These are phyloP conservation scores for Podospora tetraspora DNA, from an alignment of 495 filamentous ascomycete species.

Conservation along the genomic window DNA sequence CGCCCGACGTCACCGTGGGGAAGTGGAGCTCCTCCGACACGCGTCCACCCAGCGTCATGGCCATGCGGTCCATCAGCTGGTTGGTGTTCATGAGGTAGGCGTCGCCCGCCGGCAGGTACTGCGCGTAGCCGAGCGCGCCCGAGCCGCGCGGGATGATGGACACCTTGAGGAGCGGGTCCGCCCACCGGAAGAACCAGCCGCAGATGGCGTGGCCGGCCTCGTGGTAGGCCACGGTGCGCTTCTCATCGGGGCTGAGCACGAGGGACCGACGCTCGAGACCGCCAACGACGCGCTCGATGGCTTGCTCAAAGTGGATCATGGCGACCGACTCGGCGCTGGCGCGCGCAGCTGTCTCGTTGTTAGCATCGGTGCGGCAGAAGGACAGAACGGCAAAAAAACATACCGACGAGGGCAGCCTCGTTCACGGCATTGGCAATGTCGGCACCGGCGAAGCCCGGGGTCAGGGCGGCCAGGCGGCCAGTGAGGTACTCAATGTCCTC, in stretches of 20 bases:
- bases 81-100: conserved; percentile 91
- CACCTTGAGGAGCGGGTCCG: conserved; percentile 95
- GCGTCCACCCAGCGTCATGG: conserved; percentile 94
- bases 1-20: conserved; percentile 88
- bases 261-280: conserved; percentile 95
- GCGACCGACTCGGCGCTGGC: conserved; percentile 66
- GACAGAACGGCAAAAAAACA: conserved; percentile 30
- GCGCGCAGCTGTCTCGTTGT: conserved; percentile 64
- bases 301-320: conserved; percentile 92
- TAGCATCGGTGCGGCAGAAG: conserved; percentile 21
- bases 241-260: conserved; percentile 87
- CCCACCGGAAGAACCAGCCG: conserved; percentile 95
- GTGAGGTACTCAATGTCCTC: conserved; percentile 83
- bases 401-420: conserved; percentile 94
- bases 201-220: conserved; percentile 98
- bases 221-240: conserved; percentile 93
- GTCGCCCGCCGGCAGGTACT: conserved; percentile 87
- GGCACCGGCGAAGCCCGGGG: conserved; percentile 92
- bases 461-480: conserved; percentile 83
- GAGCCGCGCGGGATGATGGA: conserved; percentile 96
- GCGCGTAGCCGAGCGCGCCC: conserved; percentile 90
- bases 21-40: conserved; percentile 96
- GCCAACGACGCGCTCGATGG: conserved; percentile 94
- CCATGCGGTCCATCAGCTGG: conserved; percentile 99
- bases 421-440: conserved; percentile 98